Base-by-base conservation (phyloP, 1,139 yeast species). In the Saccharomyces hybrid region DNA sequence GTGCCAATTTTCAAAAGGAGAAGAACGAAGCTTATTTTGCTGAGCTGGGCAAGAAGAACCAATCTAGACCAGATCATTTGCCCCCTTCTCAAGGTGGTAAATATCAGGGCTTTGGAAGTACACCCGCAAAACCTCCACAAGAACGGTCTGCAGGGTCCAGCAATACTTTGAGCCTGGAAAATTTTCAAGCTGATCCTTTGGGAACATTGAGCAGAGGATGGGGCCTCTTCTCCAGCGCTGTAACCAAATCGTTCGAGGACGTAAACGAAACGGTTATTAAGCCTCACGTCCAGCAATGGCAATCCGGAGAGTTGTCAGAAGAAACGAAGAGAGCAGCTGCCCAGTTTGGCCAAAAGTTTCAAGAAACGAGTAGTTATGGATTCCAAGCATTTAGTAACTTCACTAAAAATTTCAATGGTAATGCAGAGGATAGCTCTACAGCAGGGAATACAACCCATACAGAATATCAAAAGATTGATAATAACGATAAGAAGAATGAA, bases 51-150 rank as follows among this genome's bases (percentile, higher is more conserved):
- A 77, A 81, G 32, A 76, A 77, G 59, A 91, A 91, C 71, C 84
- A 82, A 5, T 61, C 77, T 32, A 81, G 96, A 68, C 90, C 97
- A 2, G 90, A 81, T 1, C 74, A 86, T 68, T 70, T 89, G 55
- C 96, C 95, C 4, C 98, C 98, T 28, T 87, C 95, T 6, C 91
- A 91, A 73, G 98, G 98, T 56, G 98, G 98, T 50, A 87, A 84
- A 70, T 91, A 83, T 69, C 84, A 81, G 59, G 98, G 98, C 0
- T 91, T 91, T 73, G 98, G 98, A 44, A 87, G 83, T 66, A 80
- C 89, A 0, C 89, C 95, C 11, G 57, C 57, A 1, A 56, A 54
- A 27, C 49, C 60, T 25, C 54, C 48, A 25, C 31, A 53, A 52
- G 14, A 48, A 51, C 16, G 50, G 49, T 27, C 53, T 49, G 20